These are phyloP conservation scores for Penicillium alfredii DNA, from an alignment of 495 filamentous ascomycete genomes.

Conservation along the genomic window DNA sequence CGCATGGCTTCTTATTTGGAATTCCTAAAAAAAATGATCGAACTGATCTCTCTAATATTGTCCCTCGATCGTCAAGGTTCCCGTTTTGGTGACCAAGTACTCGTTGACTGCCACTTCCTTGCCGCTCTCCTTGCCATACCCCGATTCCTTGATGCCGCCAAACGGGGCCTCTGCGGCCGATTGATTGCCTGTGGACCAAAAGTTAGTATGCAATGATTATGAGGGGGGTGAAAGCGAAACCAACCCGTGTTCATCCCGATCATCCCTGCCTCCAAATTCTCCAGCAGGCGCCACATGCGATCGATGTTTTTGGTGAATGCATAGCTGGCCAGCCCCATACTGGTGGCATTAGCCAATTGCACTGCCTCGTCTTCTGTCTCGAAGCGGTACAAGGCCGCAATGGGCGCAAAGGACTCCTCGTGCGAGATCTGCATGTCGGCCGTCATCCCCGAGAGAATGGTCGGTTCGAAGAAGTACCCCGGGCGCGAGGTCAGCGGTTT, in stretches of 20 bases:
- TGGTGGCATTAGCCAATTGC: constrained; percentile 55
- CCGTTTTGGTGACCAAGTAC: constrained; percentile 68
- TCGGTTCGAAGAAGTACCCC: constrained; percentile 71
- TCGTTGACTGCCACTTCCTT: constrained; percentile 66
- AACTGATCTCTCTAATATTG: constrained; percentile 35
- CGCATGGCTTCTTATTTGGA: background rate
- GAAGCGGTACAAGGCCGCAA: constrained; percentile 62
- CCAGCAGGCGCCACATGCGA: constrained; percentile 63
- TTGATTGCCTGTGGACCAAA: constrained; percentile 42
- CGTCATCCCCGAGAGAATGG: constrained; percentile 57
- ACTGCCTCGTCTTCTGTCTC: constrained; percentile 66
- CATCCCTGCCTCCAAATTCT: constrained; percentile 73
- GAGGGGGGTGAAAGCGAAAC: background rate
- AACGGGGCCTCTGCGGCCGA: constrained; percentile 69
- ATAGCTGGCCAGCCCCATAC: constrained; percentile 65
- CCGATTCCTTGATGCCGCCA: constrained; percentile 70
- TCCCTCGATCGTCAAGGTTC: constrained; percentile 56
- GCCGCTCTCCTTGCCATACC: constrained; percentile 71
- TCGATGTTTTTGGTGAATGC: constrained; percentile 72
- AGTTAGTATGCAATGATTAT: constrained; percentile 1
- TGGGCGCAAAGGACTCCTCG: constrained; percentile 67
- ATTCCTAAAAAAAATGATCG: background rate
- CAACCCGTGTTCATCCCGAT: constrained; percentile 63
- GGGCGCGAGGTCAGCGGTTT: constrained; percentile 38
- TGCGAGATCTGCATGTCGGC: constrained; percentile 57